Evolutionary conservation across 352 stramenopile species (phyloP).

Genomic region (Phytophthora tentaculata): DNA sequence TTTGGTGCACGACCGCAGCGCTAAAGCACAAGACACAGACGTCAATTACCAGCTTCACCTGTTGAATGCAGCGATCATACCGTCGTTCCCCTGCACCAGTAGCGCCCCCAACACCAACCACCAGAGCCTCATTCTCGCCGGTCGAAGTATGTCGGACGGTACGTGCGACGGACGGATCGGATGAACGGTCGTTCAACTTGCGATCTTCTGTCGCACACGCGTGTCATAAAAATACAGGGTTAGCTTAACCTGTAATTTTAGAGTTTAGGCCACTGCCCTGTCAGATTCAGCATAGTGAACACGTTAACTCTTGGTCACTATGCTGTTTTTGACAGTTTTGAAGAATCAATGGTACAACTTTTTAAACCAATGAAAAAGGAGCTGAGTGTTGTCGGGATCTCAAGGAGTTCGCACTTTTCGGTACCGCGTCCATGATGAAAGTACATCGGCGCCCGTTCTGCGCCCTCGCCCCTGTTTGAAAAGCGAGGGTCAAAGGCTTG

Average conservation of each 20-base stretch:
- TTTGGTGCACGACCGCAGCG: slow-evolving; percentile 49
- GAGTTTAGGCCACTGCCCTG: too few species aligned
- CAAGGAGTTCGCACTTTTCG: too few species aligned
- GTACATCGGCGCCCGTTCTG: too few species aligned
- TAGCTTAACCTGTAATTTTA: neutral
- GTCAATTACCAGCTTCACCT: slow-evolving; percentile 1
- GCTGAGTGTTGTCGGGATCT: too few species aligned
- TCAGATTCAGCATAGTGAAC: too few species aligned
- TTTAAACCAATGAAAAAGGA: too few species aligned
- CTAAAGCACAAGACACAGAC: slow-evolving; percentile 3
- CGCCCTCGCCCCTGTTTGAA: too few species aligned
- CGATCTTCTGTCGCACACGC: slow-evolving; percentile 18
- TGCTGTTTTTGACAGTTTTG: too few species aligned
- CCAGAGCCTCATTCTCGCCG: slow-evolving; percentile 1
- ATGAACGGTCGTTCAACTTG: slow-evolving; percentile 16
- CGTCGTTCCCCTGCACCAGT: slow-evolving; percentile 6
- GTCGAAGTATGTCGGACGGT: neutral
- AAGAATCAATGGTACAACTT: too few species aligned
- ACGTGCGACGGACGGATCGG: neutral
- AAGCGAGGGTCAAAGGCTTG: slow-evolving; percentile 30
- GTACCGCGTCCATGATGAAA: too few species aligned
- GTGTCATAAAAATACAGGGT: neutral
- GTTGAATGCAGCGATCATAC: slow-evolving; percentile 6
- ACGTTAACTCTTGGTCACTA: too few species aligned
- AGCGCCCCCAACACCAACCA: slow-evolving; percentile 6